Conservation (phyloP, 1,284 basidiomycete genomes). For the Anthracocystis walkeri region DNA sequence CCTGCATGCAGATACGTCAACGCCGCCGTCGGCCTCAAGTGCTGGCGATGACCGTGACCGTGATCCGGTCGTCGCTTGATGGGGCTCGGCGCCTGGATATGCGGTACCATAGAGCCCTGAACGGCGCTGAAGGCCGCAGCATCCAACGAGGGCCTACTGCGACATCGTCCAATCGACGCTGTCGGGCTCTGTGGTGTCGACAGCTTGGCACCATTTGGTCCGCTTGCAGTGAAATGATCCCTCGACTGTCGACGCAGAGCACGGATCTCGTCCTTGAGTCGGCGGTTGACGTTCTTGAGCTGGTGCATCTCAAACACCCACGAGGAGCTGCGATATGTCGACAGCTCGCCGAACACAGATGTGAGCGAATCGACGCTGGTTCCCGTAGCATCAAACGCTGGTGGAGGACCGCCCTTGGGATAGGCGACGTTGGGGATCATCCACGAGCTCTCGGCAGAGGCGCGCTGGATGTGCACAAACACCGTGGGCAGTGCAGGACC, state of each 20-base stretch:
- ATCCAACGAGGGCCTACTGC: slow-evolving; percentile 21
- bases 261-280: slow-evolving; percentile 61
- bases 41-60: slow-evolving; percentile 53
- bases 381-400: slow-evolving; percentile 42
- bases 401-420: slow-evolving; percentile 48
- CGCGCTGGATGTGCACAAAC: slow-evolving; percentile 55
- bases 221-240: slow-evolving; percentile 28
- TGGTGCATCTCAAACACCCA: slow-evolving; percentile 67
- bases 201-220: slow-evolving; percentile 24
- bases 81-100: slow-evolving; percentile 40
- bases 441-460: slow-evolving; percentile 48
- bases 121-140: slow-evolving; percentile 6
- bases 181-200: slow-evolving; percentile 35
- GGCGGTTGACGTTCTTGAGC: slow-evolving; percentile 64
- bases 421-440: slow-evolving; percentile 52
- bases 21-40: slow-evolving; percentile 41
- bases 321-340: slow-evolving; percentile 54
- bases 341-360: slow-evolving; percentile 63
- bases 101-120: slow-evolving; percentile 14
- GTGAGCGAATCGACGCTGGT: slow-evolving; percentile 49
- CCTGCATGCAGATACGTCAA: slow-evolving; percentile 38
- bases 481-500: slow-evolving; percentile 53
- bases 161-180: slow-evolving; percentile 16
- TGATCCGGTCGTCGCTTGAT: slow-evolving; percentile 52
- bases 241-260: slow-evolving; percentile 48